Percentiles rank a stretch among this genome's conserved stretches.
phyloP scores from a whole-genome alignment of 2,329 filamentous ascomycete species.

The Diaporthe capsici region DNA sequence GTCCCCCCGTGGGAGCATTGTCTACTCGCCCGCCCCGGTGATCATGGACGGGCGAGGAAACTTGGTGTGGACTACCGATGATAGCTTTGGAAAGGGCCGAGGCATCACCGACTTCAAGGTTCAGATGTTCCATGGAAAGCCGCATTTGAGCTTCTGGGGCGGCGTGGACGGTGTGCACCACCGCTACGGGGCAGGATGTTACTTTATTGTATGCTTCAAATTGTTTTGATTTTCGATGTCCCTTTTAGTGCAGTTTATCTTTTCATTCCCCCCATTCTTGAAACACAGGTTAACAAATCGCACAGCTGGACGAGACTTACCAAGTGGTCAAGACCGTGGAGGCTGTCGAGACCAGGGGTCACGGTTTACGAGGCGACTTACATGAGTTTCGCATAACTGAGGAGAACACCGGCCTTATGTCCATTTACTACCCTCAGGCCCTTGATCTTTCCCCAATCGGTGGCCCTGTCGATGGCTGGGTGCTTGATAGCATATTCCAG shows the following conservation, averaged over 20 bases:
- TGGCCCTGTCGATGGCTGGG: constrained; percentile 48
- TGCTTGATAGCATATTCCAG: constrained; percentile 56
- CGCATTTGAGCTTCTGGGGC: constrained; percentile 56
- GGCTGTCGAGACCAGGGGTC: constrained; percentile 46
- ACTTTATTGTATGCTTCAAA: constrained; percentile 25
- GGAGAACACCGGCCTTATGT: constrained; percentile 57
- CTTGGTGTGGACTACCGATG: constrained; percentile 46
- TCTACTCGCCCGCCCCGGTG: constrained; percentile 43
- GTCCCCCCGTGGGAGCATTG: constrained; percentile 41
- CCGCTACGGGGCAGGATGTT: constrained; percentile 40
- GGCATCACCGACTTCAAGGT: constrained; percentile 44
- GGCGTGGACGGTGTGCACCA: constrained; percentile 34
- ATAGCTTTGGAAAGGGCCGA: constrained; percentile 43
- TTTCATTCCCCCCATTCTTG: no score
- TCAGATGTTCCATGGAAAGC: constrained; percentile 49
- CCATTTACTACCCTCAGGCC: constrained; percentile 54
- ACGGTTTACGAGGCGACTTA: constrained; percentile 53
- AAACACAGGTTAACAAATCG: neutral
- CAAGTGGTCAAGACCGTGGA: constrained; percentile 43
- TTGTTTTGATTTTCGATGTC: neutral
- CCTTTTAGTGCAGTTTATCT: fast-evolving
- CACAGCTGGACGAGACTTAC: constrained; percentile 41
- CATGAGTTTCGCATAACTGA: constrained; percentile 60
- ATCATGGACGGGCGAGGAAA: constrained; percentile 47
- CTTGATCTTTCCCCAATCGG: constrained; percentile 51